A percentile compares a stretch with the other conserved stretches of the same genome.
Conservation (phyloP, 2,329 filamentous ascomycete species). For the Fusarium sp. region DNA sequence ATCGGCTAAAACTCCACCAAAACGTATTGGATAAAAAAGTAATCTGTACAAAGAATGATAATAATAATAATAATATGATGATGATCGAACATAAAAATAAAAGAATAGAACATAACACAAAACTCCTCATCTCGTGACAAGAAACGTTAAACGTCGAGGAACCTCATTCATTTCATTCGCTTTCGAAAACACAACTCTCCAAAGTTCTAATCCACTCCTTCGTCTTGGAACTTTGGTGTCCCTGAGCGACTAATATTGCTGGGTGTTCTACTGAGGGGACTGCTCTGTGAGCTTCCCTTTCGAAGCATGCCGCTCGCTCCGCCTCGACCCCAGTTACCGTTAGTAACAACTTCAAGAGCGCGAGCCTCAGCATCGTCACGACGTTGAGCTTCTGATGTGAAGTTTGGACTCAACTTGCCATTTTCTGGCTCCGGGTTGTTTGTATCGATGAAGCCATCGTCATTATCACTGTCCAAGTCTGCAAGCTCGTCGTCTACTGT, state of each 20-base stretch:
- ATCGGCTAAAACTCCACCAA: background rate
- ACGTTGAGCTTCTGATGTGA: conserved; percentile 48
- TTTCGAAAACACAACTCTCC: conserved; percentile 10
- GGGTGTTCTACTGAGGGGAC: conserved; percentile 3
- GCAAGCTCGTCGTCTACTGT: conserved; percentile 55
- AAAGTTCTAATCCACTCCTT: conserved; percentile 47
- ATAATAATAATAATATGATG: background rate
- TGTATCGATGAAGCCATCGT: conserved; percentile 43
- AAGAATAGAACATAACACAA: conserved; percentile 18
- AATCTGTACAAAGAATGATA: conserved; percentile 17
- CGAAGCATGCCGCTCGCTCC: conserved; percentile 56
- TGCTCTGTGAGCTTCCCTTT: conserved; percentile 46
- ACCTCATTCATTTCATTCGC: conserved; percentile 22
- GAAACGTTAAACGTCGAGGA: conserved; percentile 20
- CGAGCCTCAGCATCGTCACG: conserved; percentile 56
- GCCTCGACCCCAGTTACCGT: conserved; percentile 51
- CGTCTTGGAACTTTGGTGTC: conserved; percentile 38
- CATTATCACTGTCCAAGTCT: conserved; percentile 51
- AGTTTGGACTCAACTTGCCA: conserved; percentile 51
- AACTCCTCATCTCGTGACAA: conserved; percentile 35
- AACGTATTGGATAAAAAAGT: background rate
- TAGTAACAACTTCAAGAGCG: conserved; percentile 55
- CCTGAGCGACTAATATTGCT: conserved; percentile 27
- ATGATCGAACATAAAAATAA: conserved; percentile 5
- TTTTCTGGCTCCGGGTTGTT: conserved; percentile 47